These are phyloP conservation scores for Suillus fuscotomentosus DNA, from an alignment of 768 basidiomycete species.

Conservation along the genomic window DNA sequence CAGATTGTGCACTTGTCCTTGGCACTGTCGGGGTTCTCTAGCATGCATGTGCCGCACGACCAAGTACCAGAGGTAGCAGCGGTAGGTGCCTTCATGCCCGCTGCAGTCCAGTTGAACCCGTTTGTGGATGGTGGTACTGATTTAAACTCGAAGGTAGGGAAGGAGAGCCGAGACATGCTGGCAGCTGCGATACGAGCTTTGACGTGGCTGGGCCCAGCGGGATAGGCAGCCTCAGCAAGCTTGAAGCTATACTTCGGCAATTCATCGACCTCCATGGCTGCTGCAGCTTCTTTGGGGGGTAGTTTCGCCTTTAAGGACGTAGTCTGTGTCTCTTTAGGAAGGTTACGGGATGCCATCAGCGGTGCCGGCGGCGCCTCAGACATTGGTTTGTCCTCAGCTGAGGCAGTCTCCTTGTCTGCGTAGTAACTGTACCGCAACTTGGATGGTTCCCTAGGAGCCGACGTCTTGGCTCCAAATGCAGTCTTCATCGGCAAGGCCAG, in stretches of 20 bases:
- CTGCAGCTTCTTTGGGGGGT: slow-evolving; percentile 27
- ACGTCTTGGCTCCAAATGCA: slow-evolving; percentile 40
- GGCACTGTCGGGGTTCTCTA: slow-evolving; percentile 36
- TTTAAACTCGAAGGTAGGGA: slow-evolving; percentile 47
- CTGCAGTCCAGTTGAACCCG: slow-evolving; percentile 62
- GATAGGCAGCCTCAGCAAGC: slow-evolving; percentile 11
- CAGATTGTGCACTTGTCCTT: slow-evolving; percentile 46
- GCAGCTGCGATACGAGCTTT: slow-evolving; percentile 37
- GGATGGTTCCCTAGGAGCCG: slow-evolving; percentile 72
- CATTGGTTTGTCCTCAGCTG: slow-evolving; percentile 11
- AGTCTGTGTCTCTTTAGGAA: slow-evolving; percentile 25
- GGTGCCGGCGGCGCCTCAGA: slow-evolving; percentile 3
- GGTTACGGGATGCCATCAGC: slow-evolving; percentile 19
- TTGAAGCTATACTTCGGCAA: slow-evolving; percentile 37
- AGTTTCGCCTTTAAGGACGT: slow-evolving; percentile 20
- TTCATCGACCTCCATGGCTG: slow-evolving; percentile 27
- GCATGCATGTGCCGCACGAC: slow-evolving; percentile 55
- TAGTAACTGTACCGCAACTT: slow-evolving; percentile 75
- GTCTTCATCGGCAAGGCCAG: slow-evolving; percentile 15
- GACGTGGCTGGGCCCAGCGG: slow-evolving; percentile 21
- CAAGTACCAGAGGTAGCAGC: slow-evolving; percentile 35
- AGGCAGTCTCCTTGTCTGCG: slow-evolving; percentile 44
- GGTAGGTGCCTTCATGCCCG: slow-evolving; percentile 51
- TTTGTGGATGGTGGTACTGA: slow-evolving; percentile 23
- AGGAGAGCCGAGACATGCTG: slow-evolving; percentile 35